Conservation (phyloP, 352 stramenopile species). For the Pythium guiyangense region DNA sequence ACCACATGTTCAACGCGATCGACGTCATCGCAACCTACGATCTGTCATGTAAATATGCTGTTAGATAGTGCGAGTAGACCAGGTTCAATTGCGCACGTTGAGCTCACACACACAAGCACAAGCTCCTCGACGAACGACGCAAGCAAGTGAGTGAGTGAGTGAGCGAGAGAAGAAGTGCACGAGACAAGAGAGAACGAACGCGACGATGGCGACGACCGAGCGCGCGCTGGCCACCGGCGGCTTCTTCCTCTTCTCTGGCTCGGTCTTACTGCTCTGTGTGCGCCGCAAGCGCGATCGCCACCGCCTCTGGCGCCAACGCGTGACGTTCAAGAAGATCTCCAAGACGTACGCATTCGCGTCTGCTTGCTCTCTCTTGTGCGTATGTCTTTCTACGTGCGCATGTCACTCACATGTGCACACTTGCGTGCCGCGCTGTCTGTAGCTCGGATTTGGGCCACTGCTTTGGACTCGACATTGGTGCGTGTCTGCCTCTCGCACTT, state of each 20-base stretch:
- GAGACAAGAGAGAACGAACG: too few species aligned
- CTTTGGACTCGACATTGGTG: slow-evolving; percentile 83
- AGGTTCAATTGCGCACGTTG: too few species aligned
- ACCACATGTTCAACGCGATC: too few species aligned
- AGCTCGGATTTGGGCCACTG: slow-evolving; percentile 82
- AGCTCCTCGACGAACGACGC: too few species aligned
- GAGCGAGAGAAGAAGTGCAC: too few species aligned
- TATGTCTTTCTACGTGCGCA: neutral
- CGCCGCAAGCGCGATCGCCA: slow-evolving; percentile 65
- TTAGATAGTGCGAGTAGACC: too few species aligned
- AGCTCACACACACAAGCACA: neutral
- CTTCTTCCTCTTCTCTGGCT: slow-evolving; percentile 76
- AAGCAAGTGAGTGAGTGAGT: too few species aligned
- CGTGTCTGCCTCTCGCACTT: too few species aligned
- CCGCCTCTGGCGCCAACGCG: slow-evolving; percentile 59
- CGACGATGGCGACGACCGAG: slow-evolving; percentile 9
- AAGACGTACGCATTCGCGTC: slow-evolving; percentile 46
- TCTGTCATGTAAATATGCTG: too few species aligned
- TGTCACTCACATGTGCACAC: neutral
- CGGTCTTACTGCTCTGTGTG: slow-evolving; percentile 54
- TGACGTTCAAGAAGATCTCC: slow-evolving; percentile 86
- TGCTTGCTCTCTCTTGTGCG: neutral
- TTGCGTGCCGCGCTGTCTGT: neutral
- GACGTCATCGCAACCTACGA: too few species aligned
- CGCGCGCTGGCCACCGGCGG: slow-evolving; percentile 42